Evolutionary conservation across 352 stramenopile species (phyloP), one percentile per base, ranked within the genome.

Genomic region (Pythium phragmiticola): DNA sequence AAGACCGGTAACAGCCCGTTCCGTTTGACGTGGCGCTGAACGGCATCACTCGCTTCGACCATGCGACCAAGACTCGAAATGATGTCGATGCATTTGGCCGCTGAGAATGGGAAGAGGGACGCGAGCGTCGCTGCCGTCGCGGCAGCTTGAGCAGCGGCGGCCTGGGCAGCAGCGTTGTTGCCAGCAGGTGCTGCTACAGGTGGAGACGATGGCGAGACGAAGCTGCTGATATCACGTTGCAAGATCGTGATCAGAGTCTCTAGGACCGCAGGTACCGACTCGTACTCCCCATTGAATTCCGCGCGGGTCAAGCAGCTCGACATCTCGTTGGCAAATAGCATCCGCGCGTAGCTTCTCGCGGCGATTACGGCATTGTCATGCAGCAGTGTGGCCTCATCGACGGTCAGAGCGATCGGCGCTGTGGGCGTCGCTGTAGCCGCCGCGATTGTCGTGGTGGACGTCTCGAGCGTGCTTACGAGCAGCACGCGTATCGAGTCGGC

Each of bases 1-100:
- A 86, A 51, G 2, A 83, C 28, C 0, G 69, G 60, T 0, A 89
- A 39, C 3, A 86, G 14, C 0, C 74, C 77, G 5, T 72, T 65
- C 21, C 47, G 11, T 23, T 83, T 84, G 6, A 70, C 66, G 13
- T 76, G 60, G 1, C 37, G 50, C 63, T 85, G 88, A 42, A 68
- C 85, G 6, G 34, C 57, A 1, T 77, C 72, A 7, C 67, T 83
- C 13, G 57, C 37, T 23, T 85, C 75, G 0, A 84, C 57, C 66
- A 89, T 79, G 14, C 76, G 78, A 7, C 82, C 82, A 3, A 90
- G 52, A 45, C 70, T 75, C 1, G 73, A 76, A 48, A 88, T 63
- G 4, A 87, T 55, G 11, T 50, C 51, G 14, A 83, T 30, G 14
- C 62, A 73, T 21, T 74, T 73, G 13, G 66, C 49, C 0, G 58